Evolutionary conservation across 768 basidiomycete genomes (phyloP).

Genomic region (Boletus fagicola): DNA sequence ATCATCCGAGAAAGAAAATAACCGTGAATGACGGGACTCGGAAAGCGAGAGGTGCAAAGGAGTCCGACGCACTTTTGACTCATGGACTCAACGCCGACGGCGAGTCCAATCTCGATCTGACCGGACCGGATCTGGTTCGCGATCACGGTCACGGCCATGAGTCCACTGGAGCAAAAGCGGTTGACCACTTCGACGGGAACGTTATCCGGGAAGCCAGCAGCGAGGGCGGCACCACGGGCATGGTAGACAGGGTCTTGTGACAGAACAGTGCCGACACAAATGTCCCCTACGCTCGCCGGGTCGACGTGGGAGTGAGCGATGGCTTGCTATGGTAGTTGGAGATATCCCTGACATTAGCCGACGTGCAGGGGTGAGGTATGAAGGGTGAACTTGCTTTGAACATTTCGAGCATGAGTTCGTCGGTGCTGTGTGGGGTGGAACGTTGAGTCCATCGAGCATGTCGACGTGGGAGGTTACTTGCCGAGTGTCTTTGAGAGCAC

Average conservation of each 20-base stretch:
- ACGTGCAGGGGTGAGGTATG: neutral
- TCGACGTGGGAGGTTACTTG: constrained; percentile 27
- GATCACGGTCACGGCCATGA: constrained; percentile 80
- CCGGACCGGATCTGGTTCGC: constrained; percentile 73
- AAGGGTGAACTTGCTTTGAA: constrained; percentile 52
- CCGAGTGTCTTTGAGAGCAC: constrained; percentile 71
- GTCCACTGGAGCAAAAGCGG: constrained; percentile 79
- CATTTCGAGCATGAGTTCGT: constrained; percentile 80
- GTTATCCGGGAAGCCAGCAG: constrained; percentile 77
- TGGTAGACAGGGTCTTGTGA: constrained; percentile 64
- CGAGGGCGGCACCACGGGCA: constrained; percentile 70
- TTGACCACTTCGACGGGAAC: constrained; percentile 75
- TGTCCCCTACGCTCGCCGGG: constrained; percentile 66
- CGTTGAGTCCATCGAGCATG: constrained; percentile 9
- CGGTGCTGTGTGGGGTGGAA: constrained; percentile 46
- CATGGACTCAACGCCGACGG: constrained; percentile 88
- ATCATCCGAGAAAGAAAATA: neutral
- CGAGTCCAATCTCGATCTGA: constrained; percentile 80
- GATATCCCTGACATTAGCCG: neutral
- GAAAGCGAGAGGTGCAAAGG: neutral
- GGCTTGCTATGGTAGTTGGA: constrained; percentile 44
- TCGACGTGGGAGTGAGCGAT: constrained; percentile 58
- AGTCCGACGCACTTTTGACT: constrained; percentile 54
- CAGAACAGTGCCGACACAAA: constrained; percentile 77
- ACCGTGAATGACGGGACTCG: neutral